phyloP scores from a whole-genome alignment of 768 basidiomycete genomes.

The Boletus fagicola region DNA sequence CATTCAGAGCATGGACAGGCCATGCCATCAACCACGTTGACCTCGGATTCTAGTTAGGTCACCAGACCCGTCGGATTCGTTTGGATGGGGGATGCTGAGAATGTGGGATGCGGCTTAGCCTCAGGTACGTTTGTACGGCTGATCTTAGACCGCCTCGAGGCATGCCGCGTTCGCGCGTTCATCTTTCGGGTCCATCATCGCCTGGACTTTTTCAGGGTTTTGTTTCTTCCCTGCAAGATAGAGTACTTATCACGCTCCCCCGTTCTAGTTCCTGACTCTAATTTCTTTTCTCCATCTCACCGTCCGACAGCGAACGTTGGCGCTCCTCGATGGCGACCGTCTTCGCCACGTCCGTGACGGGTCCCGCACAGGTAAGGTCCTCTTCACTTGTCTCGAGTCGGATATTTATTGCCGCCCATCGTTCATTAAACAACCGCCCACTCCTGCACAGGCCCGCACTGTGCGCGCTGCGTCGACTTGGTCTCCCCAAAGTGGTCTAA shows the following conservation, averaged over 20 bases:
- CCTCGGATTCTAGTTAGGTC: too few species aligned
- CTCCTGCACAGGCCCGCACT: slow-evolving; percentile 15
- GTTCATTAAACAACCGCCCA: neutral
- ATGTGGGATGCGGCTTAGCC: too few species aligned
- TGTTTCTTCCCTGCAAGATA: slow-evolving; percentile 10
- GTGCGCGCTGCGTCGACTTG: slow-evolving; percentile 10
- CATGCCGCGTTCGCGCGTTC: slow-evolving; percentile 20
- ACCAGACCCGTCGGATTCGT: too few species aligned
- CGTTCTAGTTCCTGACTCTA: neutral
- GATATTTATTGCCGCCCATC: too few species aligned
- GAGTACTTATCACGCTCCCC: slow-evolving; percentile 2
- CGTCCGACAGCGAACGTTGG: too few species aligned
- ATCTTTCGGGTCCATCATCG: slow-evolving; percentile 4
- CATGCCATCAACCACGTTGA: too few species aligned
- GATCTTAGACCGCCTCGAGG: slow-evolving; percentile 23
- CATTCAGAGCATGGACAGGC: too few species aligned
- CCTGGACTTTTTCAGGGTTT: slow-evolving; percentile 7
- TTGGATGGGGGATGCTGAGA: too few species aligned
- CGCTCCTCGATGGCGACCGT: slow-evolving; percentile 8
- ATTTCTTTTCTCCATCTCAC: neutral
- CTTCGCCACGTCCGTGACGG: neutral
- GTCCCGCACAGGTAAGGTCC: slow-evolving; percentile 15
- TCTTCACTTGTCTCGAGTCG: neutral
- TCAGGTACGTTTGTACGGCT: slow-evolving; percentile 12
- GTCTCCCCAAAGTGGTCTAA: slow-evolving; percentile 4